phyloP scores from a whole-genome alignment of 176 grass and related monocot species.

The Musa itinerans region DNA sequence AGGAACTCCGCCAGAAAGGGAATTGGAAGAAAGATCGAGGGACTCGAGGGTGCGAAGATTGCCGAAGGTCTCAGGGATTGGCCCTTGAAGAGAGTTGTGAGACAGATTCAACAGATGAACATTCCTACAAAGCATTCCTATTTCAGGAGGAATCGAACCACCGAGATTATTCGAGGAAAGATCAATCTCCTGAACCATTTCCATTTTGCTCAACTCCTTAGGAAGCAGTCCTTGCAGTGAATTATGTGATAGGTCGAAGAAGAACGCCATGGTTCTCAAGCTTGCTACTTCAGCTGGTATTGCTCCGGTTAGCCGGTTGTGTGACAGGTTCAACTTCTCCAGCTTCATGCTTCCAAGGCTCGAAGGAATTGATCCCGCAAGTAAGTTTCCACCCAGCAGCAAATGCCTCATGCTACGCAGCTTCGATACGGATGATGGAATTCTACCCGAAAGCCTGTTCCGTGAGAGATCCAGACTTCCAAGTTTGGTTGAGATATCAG shows the following conservation, averaged over 20 bases:
- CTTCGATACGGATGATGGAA: slow-evolving; percentile 9
- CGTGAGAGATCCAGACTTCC: slow-evolving; percentile 6
- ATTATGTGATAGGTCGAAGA: slow-evolving; percentile 3
- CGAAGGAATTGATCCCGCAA: background rate
- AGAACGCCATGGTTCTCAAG: background rate
- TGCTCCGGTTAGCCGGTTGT: slow-evolving; percentile 3
- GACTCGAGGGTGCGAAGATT: background rate
- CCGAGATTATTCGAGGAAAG: slow-evolving; percentile 9
- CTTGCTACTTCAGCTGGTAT: background rate
- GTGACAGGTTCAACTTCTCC: slow-evolving; percentile 5
- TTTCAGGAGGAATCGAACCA: background rate
- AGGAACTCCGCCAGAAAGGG: slow-evolving; percentile 14
- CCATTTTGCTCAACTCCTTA: background rate
- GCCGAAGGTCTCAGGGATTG: background rate
- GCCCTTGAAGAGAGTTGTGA: slow-evolving; percentile 9
- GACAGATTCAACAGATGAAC: background rate
- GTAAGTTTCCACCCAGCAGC: background rate
- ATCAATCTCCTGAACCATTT: slow-evolving; percentile 8
- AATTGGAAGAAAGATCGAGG: slow-evolving; percentile 6
- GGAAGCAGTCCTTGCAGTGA: slow-evolving; percentile 4
- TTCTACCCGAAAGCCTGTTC: background rate
- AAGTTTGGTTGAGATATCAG: background rate
- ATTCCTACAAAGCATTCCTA: background rate
- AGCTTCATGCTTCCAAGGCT: background rate
- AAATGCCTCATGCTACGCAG: background rate